A percentile compares a stretch with the other conserved stretches of the same genome.
Conservation (phyloP, 345 rosid species). For the Stellera chamaejasme region DNA sequence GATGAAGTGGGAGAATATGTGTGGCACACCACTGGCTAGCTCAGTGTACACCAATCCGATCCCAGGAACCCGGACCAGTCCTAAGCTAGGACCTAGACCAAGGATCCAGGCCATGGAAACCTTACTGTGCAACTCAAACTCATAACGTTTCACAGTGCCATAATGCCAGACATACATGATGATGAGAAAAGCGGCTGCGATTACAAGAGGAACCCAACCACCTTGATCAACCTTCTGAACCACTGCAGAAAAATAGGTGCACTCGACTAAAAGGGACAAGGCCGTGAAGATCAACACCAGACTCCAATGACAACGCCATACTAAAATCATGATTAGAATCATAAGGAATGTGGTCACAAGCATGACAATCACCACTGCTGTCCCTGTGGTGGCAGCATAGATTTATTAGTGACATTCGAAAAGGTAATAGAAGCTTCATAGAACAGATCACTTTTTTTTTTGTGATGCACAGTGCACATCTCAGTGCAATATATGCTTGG, state of each 20-base stretch:
- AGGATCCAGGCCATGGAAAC: slow-evolving; percentile 86
- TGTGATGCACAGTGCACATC: too few species aligned
- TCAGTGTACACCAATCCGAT: slow-evolving; percentile 81
- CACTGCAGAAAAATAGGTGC: slow-evolving; percentile 59
- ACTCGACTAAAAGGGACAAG: slow-evolving; percentile 45
- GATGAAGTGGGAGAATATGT: slow-evolving; percentile 79
- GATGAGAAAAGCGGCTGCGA: slow-evolving; percentile 52
- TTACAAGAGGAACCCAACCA: slow-evolving; percentile 81
- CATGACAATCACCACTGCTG: slow-evolving; percentile 72
- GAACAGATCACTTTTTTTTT: too few species aligned
- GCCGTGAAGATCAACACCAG: slow-evolving; percentile 51
- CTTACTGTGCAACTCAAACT: slow-evolving; percentile 69
- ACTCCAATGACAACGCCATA: slow-evolving; percentile 82
- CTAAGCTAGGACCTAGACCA: slow-evolving; percentile 83
- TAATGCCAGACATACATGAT: slow-evolving; percentile 75
- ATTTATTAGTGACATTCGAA: too few species aligned
- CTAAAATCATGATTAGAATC: slow-evolving; percentile 58
- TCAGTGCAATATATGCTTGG: too few species aligned
- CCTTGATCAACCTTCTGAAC: slow-evolving; percentile 65
- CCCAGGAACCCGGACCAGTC: slow-evolving; percentile 86
- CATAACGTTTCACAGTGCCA: slow-evolving; percentile 61
- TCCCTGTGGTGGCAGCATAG: slow-evolving; percentile 34
- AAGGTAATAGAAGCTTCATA: too few species aligned
- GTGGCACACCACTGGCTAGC: slow-evolving; percentile 77
- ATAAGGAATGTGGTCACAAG: slow-evolving; percentile 67